Base-by-base conservation (phyloP, 768 basidiomycete genomes). In the Gymnopilus dilepis region DNA sequence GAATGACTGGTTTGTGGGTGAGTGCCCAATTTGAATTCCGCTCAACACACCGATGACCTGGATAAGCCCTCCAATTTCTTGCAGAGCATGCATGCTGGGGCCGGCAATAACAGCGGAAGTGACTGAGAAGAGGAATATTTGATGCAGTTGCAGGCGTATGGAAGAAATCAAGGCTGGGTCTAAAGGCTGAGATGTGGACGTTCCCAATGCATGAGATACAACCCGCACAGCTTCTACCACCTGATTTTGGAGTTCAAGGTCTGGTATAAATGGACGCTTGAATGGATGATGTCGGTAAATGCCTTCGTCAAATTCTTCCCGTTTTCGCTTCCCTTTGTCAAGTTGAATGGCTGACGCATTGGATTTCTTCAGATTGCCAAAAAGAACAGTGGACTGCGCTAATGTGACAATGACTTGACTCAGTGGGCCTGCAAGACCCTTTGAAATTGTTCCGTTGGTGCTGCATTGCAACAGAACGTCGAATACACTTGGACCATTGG, bases 41-140 rank as follows among this genome's bases (percentile, higher is more conserved):
- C 87, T 90, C 60, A 94, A 82, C 33, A 93, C 88, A 19, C 91
- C 91, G 43, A 94, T 82, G 64, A 92, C 89, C 67, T 93, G 91
- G 59, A 93, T 90, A 55, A 94, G 80, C n/a, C 89, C 90, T 42
- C 87, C 84, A 40, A 93, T 84, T 72, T 94, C 91, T 70, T 91
- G 90, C 1, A 93, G 75, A 0, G 80, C 77, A 58, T 83, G 82
- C 76, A 82, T 84, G 54, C 82, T 82, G 50, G 74, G 76, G 30
- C 84, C 86, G 26, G 80, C 81, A 26, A 77, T 73, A 6, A 84
- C 74, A 12, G 86, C 86, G 34, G 87, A 90, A 11, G 89, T 92
- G 60, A 91, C 86, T 1, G 88, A 84, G 70, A 93, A 94, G 28
- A 92, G 78, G 70, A 92, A 92, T 9, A 92, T 78, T 64, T 92